A percentile compares a stretch with the other conserved stretches of the same genome.
Evolutionary conservation across 169 alveolate genomes (phyloP).

Genomic region (Cardiosporidium cionae): DNA sequence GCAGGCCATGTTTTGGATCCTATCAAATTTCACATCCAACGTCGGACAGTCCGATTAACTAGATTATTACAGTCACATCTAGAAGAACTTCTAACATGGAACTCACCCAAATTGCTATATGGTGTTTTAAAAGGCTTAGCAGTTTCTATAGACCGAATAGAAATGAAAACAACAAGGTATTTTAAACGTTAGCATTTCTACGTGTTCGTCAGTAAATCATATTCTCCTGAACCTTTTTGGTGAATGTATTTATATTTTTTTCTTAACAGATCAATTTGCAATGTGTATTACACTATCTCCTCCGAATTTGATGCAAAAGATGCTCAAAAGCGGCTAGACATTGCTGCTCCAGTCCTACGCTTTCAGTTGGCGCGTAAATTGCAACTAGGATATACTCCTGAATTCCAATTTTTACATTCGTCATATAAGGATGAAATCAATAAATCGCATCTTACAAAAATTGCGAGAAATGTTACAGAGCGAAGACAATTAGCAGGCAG

Average conservation of each 20-base stretch:
- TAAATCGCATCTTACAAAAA: too few relatives aligned
- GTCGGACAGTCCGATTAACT: conserved; percentile 26
- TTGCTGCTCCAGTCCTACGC: conserved; percentile 28
- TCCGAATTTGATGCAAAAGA: conserved; percentile 23
- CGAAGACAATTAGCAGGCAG: too few relatives aligned
- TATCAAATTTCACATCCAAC: conserved; percentile 23
- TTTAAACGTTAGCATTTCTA: background rate
- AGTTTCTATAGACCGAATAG: conserved; percentile 24
- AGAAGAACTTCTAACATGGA: conserved; percentile 28
- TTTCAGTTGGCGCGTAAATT: conserved; percentile 30
- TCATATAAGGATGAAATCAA: too few relatives aligned
- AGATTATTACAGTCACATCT: conserved; percentile 31
- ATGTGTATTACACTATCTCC: conserved; percentile 20
- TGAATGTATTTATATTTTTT: background rate
- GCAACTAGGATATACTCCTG: conserved; percentile 30
- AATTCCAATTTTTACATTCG: conserved; percentile 16
- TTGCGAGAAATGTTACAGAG: too few relatives aligned
- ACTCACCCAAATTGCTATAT: conserved; percentile 23
- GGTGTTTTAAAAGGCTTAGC: conserved; percentile 27
- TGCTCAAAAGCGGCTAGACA: conserved; percentile 16
- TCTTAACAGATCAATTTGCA: conserved; percentile 17
- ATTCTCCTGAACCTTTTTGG: background rate
- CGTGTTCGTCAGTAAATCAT: background rate
- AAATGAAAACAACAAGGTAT: conserved; percentile 24
- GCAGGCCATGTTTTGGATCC: conserved; percentile 31